Percentiles rank a stretch among this genome's conserved stretches.
phyloP scores from a whole-genome alignment of 352 stramenopile genomes.

The Plasmopara viticola region DNA sequence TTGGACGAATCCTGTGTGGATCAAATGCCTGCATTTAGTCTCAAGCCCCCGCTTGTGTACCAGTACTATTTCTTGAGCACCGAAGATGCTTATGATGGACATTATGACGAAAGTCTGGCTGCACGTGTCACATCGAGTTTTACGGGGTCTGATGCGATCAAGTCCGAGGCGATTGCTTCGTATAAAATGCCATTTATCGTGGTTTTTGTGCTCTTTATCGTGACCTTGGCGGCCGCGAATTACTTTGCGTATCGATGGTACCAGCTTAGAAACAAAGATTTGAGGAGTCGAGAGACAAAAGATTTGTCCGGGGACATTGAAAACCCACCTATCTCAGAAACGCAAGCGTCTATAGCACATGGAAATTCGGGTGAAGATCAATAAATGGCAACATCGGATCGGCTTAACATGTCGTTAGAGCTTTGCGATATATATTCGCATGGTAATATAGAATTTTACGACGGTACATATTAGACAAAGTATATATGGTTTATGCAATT shows the following conservation, averaged over 20 bases:
- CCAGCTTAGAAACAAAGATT: constrained; percentile 16
- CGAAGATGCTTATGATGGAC: constrained; percentile 32
- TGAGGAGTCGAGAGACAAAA: constrained; percentile 7
- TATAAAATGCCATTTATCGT: constrained; percentile 46
- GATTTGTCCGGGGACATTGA: constrained; percentile 10
- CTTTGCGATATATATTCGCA: background rate
- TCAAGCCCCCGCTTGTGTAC: constrained; percentile 16
- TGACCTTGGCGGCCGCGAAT: constrained; percentile 14
- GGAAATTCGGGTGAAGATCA: background rate
- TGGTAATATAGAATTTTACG: too few species aligned
- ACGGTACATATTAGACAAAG: too few species aligned
- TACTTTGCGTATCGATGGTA: constrained; percentile 29
- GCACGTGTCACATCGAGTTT: constrained; percentile 3
- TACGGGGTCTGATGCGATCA: background rate
- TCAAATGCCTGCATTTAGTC: constrained; percentile 26
- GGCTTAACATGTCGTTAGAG: background rate
- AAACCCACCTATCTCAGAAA: constrained; percentile 6
- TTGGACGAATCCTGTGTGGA: constrained; percentile 46
- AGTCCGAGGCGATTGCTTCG: constrained; percentile 6
- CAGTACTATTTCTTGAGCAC: constrained; percentile 33
- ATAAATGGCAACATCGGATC: background rate
- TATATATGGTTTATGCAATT: too few species aligned
- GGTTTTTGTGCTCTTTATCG: constrained; percentile 35
- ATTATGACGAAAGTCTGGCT: constrained; percentile 22
- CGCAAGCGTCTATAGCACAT: constrained; percentile 6